Base-by-base conservation (phyloP, 768 basidiomycete species). In the Leccinum arenicola region DNA sequence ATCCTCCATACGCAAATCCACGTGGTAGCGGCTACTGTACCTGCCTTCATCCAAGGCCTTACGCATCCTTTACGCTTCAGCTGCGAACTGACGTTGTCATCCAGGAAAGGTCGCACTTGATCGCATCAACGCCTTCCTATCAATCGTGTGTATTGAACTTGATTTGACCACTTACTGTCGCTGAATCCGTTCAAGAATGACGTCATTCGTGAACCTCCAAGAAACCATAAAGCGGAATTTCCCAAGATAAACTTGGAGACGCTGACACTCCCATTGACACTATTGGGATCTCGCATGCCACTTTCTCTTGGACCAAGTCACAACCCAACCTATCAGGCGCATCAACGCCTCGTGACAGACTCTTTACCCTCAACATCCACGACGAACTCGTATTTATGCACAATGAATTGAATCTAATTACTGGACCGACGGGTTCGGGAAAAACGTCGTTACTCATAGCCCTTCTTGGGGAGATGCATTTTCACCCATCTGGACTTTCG, bases 371-470 rank as follows among this genome's bases (percentile, higher is more conserved):
- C 7, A 70, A 70, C 15, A 74, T 88, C 50, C 74, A 80, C 0
- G 84, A 77, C 29, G 81, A 85, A 49, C 64, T 88, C 3, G 48
- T 78, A 4, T 89, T 89, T 76, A 77, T 77, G 61, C 75, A 67
- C 7, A 79, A 78, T 6, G 64, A 71, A 53, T 77, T 85, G 52
- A 87, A 87, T 63, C 71, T 86, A 45, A 78, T 87, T 10, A 74
- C 84, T 29, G 85, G 86, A 0, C 82, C 83, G 7, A 85, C 85
- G 48, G 77, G 78, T 1, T 81, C 79, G 2, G 86, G 86, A 4
- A 88, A 86, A 70, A 87, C 87, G 0, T 85, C 84, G 0, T 68
- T 87, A 27, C 73, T 87, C 19, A 85, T 88, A 83, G 86, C 86
- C 0, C 27, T 27, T 27, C 70, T 86, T 11, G 79, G 67, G 4